Percentiles rank a stretch among this genome's conserved stretches.
These are phyloP conservation scores for Trichoderma sp. DNA, from an alignment of 2,329 filamentous ascomycete species.

Conservation along the genomic window DNA sequence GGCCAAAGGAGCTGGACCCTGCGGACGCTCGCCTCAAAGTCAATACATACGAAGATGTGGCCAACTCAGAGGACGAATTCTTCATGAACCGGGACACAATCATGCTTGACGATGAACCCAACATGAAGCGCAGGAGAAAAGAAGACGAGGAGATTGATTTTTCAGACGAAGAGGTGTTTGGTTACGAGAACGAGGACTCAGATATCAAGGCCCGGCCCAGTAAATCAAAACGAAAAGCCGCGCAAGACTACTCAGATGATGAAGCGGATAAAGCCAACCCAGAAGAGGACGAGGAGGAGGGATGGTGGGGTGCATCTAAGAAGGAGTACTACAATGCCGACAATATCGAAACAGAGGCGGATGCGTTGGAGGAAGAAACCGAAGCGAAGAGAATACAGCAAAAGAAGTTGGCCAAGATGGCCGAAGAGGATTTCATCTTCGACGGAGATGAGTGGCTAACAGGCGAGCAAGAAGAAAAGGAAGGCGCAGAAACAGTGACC, in stretches of 20 bases:
- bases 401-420: constrained; percentile 87
- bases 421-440: constrained; percentile 89
- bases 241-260: constrained; percentile 47
- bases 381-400: constrained; percentile 87
- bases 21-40: constrained; percentile 64
- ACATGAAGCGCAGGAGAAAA: constrained; percentile 74
- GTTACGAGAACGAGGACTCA: constrained; percentile 50
- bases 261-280: constrained; percentile 57
- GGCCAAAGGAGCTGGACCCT: constrained; percentile 57
- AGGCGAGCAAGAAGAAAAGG: constrained; percentile 52
- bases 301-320: constrained; percentile 84
- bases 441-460: constrained; percentile 85
- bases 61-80: constrained; percentile 93
- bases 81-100: constrained; percentile 85
- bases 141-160: constrained; percentile 67
- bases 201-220: constrained; percentile 38
- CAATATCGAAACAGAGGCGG: constrained; percentile 61
- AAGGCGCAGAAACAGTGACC: constrained; percentile 66
- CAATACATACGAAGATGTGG: constrained; percentile 76
- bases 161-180: constrained; percentile 65
- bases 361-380: constrained; percentile 85
- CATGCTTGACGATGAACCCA: constrained; percentile 77
- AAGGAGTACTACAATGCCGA: constrained; percentile 95
- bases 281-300: constrained; percentile 60
- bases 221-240: constrained; percentile 31